Conservation (phyloP, 805 yeast species). For the Kluyveromyces siamensis region DNA sequence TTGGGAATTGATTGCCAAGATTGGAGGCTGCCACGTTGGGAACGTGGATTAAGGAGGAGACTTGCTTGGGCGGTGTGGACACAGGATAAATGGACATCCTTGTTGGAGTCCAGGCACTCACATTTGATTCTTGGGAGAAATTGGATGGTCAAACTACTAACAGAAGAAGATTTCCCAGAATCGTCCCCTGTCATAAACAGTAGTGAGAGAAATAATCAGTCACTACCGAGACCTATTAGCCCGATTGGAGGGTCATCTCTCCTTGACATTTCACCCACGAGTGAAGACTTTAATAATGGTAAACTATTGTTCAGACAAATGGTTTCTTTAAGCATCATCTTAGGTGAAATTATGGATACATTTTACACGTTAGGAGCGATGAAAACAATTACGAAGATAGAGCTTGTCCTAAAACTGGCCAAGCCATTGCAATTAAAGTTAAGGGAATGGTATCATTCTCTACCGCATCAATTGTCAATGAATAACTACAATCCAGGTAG, state of each 20-base stretch:
- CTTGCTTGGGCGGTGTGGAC: slow-evolving; percentile 93
- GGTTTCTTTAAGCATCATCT: slow-evolving; percentile 56
- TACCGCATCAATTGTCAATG: slow-evolving; percentile 60
- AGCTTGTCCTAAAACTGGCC: slow-evolving; percentile 62
- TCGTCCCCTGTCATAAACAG: slow-evolving; percentile 32
- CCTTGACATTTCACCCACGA: slow-evolving; percentile 22
- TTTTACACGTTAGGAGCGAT: slow-evolving; percentile 67
- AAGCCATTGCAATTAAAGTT: slow-evolving; percentile 70
- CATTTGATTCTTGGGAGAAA: slow-evolving; percentile 62
- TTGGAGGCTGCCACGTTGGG: slow-evolving; percentile 96
- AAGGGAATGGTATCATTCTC: slow-evolving; percentile 68
- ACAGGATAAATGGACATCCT: slow-evolving; percentile 85
- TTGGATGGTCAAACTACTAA: slow-evolving; percentile 68
- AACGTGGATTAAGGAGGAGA: slow-evolving; percentile 75
- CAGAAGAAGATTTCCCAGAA: slow-evolving; percentile 71
- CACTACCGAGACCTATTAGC: background rate
- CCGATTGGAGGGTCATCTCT: slow-evolving; percentile 14
- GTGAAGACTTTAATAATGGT: slow-evolving; percentile 61
- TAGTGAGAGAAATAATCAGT: slow-evolving; percentile 3
- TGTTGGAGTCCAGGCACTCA: slow-evolving; percentile 77
- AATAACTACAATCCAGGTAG: slow-evolving; percentile 48
- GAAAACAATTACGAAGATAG: slow-evolving; percentile 46
- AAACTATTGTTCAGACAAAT: slow-evolving; percentile 58
- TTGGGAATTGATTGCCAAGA: slow-evolving; percentile 80
- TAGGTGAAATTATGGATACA: slow-evolving; percentile 62